Evolutionary conservation across 2,329 filamentous ascomycete genomes (phyloP).

Genomic region (Fusarium floridanum): DNA sequence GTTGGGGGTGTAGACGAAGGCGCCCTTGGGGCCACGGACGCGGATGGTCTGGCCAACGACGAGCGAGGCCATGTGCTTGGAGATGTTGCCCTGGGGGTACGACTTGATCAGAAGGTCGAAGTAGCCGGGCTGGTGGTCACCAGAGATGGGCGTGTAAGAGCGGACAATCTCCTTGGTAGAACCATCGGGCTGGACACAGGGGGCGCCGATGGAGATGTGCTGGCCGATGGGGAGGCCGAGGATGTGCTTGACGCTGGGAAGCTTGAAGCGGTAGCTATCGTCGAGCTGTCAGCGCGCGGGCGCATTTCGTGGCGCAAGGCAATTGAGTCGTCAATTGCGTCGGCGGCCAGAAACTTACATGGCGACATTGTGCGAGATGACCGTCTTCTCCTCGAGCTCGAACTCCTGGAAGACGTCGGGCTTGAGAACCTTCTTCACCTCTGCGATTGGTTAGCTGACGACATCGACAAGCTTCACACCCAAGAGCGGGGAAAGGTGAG

Average conservation of each 20-base stretch:
- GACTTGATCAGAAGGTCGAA: constrained; percentile 98
- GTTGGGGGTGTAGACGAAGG: constrained; percentile 97
- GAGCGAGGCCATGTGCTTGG: constrained; percentile 87
- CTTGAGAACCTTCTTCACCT: constrained; percentile 85
- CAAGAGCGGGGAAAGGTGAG: not conserved
- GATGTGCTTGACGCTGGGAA: constrained; percentile 82
- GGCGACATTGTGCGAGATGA: constrained; percentile 97
- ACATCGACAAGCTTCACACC: constrained; percentile 7
- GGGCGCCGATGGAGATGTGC: constrained; percentile 95
- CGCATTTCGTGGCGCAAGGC: not conserved
- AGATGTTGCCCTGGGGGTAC: constrained; percentile 98
- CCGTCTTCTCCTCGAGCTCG: constrained; percentile 92
- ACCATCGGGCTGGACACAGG: constrained; percentile 75
- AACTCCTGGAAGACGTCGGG: constrained; percentile 92
- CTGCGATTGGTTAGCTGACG: constrained; percentile 58
- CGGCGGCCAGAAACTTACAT: constrained; percentile 70
- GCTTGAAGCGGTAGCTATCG: constrained; percentile 87
- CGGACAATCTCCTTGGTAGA: constrained; percentile 86
- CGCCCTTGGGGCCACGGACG: constrained; percentile 94
- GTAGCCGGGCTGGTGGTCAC: constrained; percentile 88
- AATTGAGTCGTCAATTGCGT: constrained; percentile 9
- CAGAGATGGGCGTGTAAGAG: constrained; percentile 92
- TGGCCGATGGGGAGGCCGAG: constrained; percentile 98
- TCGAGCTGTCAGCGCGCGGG: constrained; percentile 7
- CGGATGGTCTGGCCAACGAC: constrained; percentile 89